A percentile compares a stretch with the other conserved stretches of the same genome.
phyloP scores from a whole-genome alignment of 805 yeast genomes.

The Barnettozyma wickerhamii region DNA sequence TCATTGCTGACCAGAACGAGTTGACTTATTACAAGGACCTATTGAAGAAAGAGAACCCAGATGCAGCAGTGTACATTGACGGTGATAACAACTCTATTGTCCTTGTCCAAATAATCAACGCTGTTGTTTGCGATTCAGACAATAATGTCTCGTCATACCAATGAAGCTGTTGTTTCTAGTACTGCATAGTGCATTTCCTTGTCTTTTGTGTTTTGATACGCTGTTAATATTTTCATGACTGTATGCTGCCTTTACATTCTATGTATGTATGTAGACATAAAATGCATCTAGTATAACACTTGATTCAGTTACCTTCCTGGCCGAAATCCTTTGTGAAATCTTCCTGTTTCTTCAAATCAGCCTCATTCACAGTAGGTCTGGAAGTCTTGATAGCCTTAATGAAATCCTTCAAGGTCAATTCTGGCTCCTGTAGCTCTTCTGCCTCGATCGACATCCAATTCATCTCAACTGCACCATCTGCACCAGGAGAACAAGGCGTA shows the following conservation, averaged over 20 bases:
- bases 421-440: constrained; percentile 88
- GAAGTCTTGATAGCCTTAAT: constrained; percentile 86
- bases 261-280: no score
- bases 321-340: constrained; percentile 95
- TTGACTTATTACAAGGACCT: constrained; percentile 56
- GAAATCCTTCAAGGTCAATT: constrained; percentile 84
- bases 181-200: no score
- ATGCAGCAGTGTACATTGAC: constrained; percentile 63
- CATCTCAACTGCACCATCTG: constrained; percentile 76
- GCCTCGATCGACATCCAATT: constrained; percentile 90
- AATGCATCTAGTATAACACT: no score
- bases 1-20: constrained; percentile 46
- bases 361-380: constrained; percentile 90
- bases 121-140: constrained; percentile 76
- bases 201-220: no score
- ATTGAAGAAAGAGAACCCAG: constrained; percentile 59
- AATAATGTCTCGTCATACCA: constrained; percentile 43
- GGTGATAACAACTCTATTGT: constrained; percentile 64
- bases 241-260: no score
- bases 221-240: no score
- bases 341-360: constrained; percentile 76
- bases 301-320: constrained; percentile 84
- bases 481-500: constrained; percentile 99
- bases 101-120: constrained; percentile 58
- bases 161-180: no score